These are phyloP conservation scores for Paramecium pentaurelia DNA, from an alignment of 73 alveolate genomes.

Conservation along the genomic window DNA sequence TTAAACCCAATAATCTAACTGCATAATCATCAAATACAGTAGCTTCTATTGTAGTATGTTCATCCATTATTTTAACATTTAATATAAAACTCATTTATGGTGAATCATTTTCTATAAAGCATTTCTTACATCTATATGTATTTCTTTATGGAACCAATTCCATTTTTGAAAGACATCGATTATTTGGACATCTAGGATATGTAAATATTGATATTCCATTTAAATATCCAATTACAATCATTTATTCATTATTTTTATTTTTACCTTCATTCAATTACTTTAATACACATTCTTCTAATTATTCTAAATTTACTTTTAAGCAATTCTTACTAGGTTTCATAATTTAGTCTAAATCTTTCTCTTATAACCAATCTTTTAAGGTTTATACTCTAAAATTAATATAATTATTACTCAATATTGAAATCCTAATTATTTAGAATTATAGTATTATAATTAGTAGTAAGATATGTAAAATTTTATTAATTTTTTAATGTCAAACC, in stretches of 20 bases:
- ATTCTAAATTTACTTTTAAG: not conserved
- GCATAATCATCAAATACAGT: conserved; percentile 2
- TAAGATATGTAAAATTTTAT: not conserved
- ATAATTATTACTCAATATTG: not conserved
- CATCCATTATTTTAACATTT: not conserved
- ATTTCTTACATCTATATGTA: not conserved
- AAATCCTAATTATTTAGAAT: not conserved
- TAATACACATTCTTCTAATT: not conserved
- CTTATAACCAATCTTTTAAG: not conserved
- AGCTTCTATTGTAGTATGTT: not conserved
- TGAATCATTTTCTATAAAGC: not conserved
- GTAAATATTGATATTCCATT: not conserved
- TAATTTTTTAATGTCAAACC: not conserved
- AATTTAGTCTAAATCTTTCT: not conserved
- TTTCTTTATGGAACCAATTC: not conserved
- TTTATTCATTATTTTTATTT: not conserved
- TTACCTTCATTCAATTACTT: not conserved
- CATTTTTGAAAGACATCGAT: not conserved
- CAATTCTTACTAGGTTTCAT: not conserved
- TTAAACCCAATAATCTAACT: not conserved
- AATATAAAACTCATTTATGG: not conserved
- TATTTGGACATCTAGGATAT: not conserved
- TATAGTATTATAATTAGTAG: not conserved
- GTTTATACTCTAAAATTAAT: not conserved
- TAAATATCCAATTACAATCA: not conserved